Evolutionary conservation across 2,329 filamentous ascomycete genomes (phyloP).

Genomic region (Epichloe glyceriae): DNA sequence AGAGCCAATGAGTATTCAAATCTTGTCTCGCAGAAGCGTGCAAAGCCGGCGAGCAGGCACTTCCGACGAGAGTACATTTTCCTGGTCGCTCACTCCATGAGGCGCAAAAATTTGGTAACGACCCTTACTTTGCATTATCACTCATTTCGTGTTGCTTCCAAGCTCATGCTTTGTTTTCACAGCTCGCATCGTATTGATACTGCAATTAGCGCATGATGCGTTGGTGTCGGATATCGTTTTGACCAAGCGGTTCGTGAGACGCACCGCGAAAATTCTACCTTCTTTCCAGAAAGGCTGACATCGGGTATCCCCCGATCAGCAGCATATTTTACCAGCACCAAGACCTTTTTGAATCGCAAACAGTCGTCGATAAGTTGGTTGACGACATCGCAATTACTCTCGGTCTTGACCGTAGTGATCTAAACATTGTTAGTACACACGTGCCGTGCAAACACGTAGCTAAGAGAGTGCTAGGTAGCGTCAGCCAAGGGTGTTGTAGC

Average conservation of each 20-base stretch:
- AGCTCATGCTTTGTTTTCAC: background rate
- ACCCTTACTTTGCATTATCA: background rate
- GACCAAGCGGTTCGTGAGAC: constrained; percentile 43
- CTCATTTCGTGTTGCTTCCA: background rate
- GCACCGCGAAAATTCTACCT: no score
- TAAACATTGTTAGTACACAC: constrained; percentile 53
- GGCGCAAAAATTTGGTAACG: constrained; percentile 37
- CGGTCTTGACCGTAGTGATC: constrained; percentile 43
- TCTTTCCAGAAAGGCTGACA: background rate
- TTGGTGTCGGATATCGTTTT: constrained; percentile 39
- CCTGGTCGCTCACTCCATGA: constrained; percentile 35
- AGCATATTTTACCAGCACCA: constrained; percentile 72
- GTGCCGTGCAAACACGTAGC: background rate
- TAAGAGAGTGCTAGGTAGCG: constrained; percentile 40
- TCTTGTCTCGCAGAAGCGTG: constrained; percentile 12
- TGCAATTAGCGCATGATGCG: constrained; percentile 47
- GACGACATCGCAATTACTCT: constrained; percentile 65
- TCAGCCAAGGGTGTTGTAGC: constrained; percentile 59
- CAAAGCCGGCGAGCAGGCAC: constrained; percentile 1
- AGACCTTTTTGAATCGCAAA: constrained; percentile 56
- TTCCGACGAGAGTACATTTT: constrained; percentile 22
- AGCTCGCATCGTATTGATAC: constrained; percentile 45
- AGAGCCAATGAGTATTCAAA: constrained; percentile 15
- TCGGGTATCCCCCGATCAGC: constrained; percentile 26
- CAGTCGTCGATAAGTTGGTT: constrained; percentile 55